Conservation (phyloP, 2,329 filamentous ascomycete species). For the Talaromyces sp. region DNA sequence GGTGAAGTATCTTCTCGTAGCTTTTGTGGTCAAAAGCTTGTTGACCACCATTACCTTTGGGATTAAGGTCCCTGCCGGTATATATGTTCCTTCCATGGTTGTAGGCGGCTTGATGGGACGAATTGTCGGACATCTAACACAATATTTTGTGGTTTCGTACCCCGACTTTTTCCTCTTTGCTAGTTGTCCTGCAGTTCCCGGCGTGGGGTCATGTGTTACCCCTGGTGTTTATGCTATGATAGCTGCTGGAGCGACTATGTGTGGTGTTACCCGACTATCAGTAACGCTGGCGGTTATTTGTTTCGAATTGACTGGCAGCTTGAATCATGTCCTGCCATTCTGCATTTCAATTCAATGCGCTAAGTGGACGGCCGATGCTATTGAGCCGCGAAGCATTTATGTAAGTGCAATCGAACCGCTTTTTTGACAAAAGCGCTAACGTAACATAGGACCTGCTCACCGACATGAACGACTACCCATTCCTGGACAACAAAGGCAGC, state of each 20-base stretch:
- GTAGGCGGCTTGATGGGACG: slow-evolving; percentile 89
- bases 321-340: slow-evolving; percentile 93
- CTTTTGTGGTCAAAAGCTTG: slow-evolving; percentile 84
- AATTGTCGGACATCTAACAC: slow-evolving; percentile 77
- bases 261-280: slow-evolving; percentile 86
- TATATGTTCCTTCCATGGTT: slow-evolving; percentile 98
- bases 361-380: slow-evolving; percentile 97
- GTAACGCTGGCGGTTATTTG: slow-evolving; percentile 92
- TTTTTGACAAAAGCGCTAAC: neutral
- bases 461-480: slow-evolving; percentile 95
- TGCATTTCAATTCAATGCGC: slow-evolving; percentile 85
- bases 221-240: slow-evolving; percentile 96
- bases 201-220: slow-evolving; percentile 78
- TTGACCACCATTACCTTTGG: slow-evolving; percentile 90
- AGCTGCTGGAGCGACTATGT: slow-evolving; percentile 95
- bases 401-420: slow-evolving; percentile 41
- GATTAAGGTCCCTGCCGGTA: slow-evolving; percentile 92
- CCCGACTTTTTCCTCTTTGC: slow-evolving; percentile 69
- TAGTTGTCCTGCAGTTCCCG: slow-evolving; percentile 61
- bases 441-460: slow-evolving; percentile 72
- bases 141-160: slow-evolving; percentile 71
- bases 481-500: slow-evolving; percentile 84
- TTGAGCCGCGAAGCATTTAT: slow-evolving; percentile 93
- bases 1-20: slow-evolving; percentile 64
- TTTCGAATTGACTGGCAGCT: slow-evolving; percentile 89